Evolutionary conservation across 2,329 filamentous ascomycete genomes (phyloP).

Genomic region (Fusarium heterosporum): DNA sequence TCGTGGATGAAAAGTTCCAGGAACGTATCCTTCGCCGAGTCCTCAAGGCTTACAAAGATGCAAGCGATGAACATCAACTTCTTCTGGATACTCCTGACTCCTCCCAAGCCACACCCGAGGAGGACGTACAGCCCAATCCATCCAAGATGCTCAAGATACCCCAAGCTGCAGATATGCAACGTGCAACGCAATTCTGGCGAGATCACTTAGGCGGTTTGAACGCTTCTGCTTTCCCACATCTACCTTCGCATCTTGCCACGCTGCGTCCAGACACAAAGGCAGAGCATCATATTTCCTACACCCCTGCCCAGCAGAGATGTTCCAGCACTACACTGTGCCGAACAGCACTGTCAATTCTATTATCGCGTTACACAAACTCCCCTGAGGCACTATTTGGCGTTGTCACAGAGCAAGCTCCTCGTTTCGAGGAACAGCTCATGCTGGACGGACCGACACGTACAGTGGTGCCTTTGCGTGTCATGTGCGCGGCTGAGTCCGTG

Average conservation of each 20-base stretch:
- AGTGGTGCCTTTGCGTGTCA: neutral
- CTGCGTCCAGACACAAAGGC: neutral
- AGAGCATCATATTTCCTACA: neutral
- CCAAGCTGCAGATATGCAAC: neutral
- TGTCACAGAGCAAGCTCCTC: neutral
- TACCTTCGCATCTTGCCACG: neutral
- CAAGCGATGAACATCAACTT: neutral
- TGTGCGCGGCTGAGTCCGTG: neutral
- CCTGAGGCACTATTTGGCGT: conserved; percentile 12
- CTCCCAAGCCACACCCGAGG: neutral
- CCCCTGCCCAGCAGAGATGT: accelerated
- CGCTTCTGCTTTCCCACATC: conserved; percentile 15
- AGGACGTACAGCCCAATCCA: neutral
- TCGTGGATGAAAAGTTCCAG: neutral
- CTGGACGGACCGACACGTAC: neutral
- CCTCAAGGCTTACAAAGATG: conserved; percentile 3
- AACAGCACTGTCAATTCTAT: conserved; percentile 5
- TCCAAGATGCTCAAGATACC: neutral
- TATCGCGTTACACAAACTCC: conserved; percentile 14
- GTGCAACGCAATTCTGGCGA: neutral
- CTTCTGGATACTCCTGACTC: neutral
- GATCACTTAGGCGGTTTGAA: neutral
- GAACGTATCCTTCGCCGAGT: neutral
- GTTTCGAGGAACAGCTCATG: neutral
- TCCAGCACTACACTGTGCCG: neutral